Percentiles rank a stretch among this genome's conserved stretches.
phyloP scores from a whole-genome alignment of 345 rosid genomes.

The Camelina neglecta region DNA sequence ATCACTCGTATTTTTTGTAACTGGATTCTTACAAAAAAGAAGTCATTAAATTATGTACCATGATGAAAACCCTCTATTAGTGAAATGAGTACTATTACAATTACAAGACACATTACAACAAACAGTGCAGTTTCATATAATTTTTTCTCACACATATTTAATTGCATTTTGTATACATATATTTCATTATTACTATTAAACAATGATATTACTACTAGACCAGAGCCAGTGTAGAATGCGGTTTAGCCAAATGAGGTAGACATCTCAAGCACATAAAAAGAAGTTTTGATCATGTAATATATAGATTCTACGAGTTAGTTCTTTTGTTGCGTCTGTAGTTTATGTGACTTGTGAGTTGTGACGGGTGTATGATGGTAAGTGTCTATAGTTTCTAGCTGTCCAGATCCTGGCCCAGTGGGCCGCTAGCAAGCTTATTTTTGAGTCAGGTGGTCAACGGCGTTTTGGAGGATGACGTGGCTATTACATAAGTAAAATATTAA shows the following conservation, averaged over 20 bases:
- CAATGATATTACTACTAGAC: background rate
- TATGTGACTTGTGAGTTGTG: background rate
- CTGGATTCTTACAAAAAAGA: background rate
- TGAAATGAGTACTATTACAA: background rate
- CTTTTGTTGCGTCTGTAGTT: background rate
- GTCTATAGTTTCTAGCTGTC: background rate
- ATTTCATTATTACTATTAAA: no score
- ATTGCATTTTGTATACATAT: background rate
- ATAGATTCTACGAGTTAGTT: background rate
- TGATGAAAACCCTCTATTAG: no score
- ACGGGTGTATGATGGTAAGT: conserved; percentile 3
- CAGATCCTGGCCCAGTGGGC: conserved; percentile 13
- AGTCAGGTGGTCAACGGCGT: background rate
- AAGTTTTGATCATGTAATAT: background rate
- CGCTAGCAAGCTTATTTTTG: background rate
- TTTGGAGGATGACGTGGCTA: background rate
- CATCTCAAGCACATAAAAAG: background rate
- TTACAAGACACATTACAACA: background rate
- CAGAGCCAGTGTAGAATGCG: background rate
- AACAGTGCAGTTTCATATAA: background rate
- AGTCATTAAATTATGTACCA: no score
- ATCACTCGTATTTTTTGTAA: background rate
- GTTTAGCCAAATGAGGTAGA: conserved; percentile 7
- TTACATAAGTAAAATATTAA: background rate
- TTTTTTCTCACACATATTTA: background rate